Conservation (phyloP, 2,329 filamentous ascomycete genomes). For the Colletotrichum melonis region DNA sequence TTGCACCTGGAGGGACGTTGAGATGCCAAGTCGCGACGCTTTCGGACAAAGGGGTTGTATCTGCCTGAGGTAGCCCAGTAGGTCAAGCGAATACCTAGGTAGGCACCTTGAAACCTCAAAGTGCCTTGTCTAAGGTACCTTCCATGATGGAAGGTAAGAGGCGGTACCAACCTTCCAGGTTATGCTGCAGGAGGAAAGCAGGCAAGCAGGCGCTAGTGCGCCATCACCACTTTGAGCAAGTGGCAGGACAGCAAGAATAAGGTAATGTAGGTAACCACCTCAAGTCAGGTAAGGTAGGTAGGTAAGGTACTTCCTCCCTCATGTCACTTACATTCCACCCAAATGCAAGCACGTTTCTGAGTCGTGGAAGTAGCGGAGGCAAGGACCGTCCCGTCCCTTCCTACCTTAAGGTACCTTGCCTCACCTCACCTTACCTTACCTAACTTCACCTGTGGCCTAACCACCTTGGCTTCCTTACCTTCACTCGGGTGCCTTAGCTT, state of each 20-base stretch:
- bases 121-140: too few species aligned
- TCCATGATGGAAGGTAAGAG: too few species aligned
- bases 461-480: background rate
- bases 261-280: too few species aligned
- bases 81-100: background rate
- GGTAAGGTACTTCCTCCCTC: background rate
- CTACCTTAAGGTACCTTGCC: background rate
- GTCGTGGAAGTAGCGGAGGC: background rate
- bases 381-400: constrained; percentile 11
- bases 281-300: too few species aligned
- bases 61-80: background rate
- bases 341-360: background rate
- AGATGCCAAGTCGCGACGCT: background rate
- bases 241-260: background rate
- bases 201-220: background rate
- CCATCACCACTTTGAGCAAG: background rate
- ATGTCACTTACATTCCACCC: background rate
- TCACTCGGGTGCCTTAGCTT: background rate
- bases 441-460: background rate
- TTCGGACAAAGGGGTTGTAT: background rate
- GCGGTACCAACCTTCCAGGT: too few species aligned
- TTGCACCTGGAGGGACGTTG: background rate
- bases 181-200: background rate
- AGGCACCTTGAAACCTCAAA: too few species aligned
- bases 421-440: background rate